phyloP scores from a whole-genome alignment of 345 rosid species.

The Physaria fendleri region DNA sequence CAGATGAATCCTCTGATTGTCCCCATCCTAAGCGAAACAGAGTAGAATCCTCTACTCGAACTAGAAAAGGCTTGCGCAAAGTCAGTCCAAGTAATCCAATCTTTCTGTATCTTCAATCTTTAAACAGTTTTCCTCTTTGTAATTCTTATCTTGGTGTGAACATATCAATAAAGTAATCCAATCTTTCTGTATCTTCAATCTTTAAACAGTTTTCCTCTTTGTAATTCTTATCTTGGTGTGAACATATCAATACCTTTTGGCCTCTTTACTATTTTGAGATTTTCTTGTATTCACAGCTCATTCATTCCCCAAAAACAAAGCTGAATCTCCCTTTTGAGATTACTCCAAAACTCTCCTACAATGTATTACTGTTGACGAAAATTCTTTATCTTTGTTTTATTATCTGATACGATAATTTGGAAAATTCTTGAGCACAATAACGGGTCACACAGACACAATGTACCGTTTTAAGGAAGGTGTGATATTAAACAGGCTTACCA shows the following conservation, averaged over 20 bases:
- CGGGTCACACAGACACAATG: background rate
- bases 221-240: conserved; percentile 22
- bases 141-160: conserved; percentile 21
- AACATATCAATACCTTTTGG: conserved; percentile 6
- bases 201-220: conserved; percentile 29
- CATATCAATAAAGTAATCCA: background rate
- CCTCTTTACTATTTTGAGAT: conserved; percentile 13
- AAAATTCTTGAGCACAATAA: too few species aligned
- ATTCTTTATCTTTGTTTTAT: background rate
- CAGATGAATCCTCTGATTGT: conserved; percentile 98
- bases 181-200: conserved; percentile 29
- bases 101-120: conserved; percentile 28
- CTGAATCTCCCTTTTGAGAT: conserved; percentile 7
- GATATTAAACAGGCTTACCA: background rate
- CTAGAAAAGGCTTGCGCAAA: conserved; percentile 20
- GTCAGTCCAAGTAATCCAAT: conserved; percentile 11
- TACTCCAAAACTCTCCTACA: conserved; percentile 9
- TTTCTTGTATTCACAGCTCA: conserved; percentile 11
- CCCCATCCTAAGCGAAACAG: conserved; percentile 75
- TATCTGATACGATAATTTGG: background rate
- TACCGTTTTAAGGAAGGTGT: background rate
- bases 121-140: conserved; percentile 30
- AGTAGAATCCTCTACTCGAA: conserved; percentile 41
- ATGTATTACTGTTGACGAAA: conserved; percentile 16
- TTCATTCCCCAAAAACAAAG: conserved; percentile 17